These are phyloP conservation scores for Ceratocystiopsis sp. DNA, from an alignment of 2,329 filamentous ascomycete species.

Conservation along the genomic window DNA sequence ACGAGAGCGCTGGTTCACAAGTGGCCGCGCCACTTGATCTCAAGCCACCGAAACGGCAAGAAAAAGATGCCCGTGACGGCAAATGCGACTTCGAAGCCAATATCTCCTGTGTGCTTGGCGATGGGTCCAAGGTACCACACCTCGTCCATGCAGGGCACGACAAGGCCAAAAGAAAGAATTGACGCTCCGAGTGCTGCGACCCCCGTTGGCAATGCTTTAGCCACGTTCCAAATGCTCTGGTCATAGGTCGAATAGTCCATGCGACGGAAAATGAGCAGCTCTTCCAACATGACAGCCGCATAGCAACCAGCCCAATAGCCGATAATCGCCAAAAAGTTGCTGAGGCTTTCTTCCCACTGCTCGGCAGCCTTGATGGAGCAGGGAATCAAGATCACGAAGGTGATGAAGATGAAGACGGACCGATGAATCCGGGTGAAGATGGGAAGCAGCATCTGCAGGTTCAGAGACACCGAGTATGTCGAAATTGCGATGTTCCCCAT, in stretches of 20 bases:
- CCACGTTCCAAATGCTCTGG: slow-evolving; percentile 29
- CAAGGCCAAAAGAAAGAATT: slow-evolving; percentile 28
- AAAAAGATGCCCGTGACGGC: slow-evolving; percentile 30
- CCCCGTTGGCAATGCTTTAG: slow-evolving; percentile 26
- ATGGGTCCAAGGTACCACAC: slow-evolving; percentile 46
- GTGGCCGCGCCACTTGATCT: slow-evolving; percentile 18
- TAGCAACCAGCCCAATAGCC: slow-evolving; percentile 42
- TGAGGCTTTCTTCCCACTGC: slow-evolving; percentile 38
- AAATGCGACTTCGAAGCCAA: slow-evolving; percentile 49
- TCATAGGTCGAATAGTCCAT: slow-evolving; percentile 28
- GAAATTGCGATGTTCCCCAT: slow-evolving; percentile 27
- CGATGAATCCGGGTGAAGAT: slow-evolving; percentile 37
- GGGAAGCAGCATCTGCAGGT: slow-evolving; percentile 38
- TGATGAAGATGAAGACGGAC: slow-evolving; percentile 37
- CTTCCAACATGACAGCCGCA: slow-evolving; percentile 29
- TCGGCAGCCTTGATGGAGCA: slow-evolving; percentile 36
- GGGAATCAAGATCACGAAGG: slow-evolving; percentile 42
- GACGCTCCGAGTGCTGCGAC: slow-evolving; percentile 29
- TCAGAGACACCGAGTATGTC: slow-evolving; percentile 21
- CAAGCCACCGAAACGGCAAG: slow-evolving; percentile 27
- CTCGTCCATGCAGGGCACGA: slow-evolving; percentile 43
- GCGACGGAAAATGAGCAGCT: slow-evolving; percentile 31
- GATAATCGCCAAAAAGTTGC: slow-evolving; percentile 39
- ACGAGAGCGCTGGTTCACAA: slow-evolving; percentile 8
- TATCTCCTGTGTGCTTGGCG: slow-evolving; percentile 41